Evolutionary conservation across 140 eudicot species (phyloP), one percentile per base, ranked within the genome.

Genomic region (Cichorium intybus): DNA sequence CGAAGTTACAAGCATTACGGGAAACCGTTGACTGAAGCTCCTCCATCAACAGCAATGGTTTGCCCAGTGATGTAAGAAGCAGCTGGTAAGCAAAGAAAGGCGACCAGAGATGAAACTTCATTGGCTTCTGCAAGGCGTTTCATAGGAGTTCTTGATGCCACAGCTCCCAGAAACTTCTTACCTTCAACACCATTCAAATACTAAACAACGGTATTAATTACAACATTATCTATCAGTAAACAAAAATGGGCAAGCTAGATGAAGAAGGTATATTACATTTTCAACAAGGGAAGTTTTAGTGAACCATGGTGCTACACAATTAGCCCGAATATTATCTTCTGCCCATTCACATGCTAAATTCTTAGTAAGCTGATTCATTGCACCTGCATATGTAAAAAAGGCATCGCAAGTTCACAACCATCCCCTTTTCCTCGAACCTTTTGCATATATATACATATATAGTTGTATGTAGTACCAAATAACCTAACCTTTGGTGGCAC

Each of bases 291-390:
- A 65, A 0, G 90, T 84, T 68, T 37, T 77, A 70, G 54, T 84
- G 59, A 69, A 60, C 79, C 84, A 77, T 8, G 91, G 91, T 9
- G 91, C 80, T 67, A 84, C 84, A 37, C 62, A 49, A 60, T 81
- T 84, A 23, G 73, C 75, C 35, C 87, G 74, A 11, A 84, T 84
- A 29, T 64, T 72, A 53, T 84, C 87, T 68, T 81, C 75, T 8
- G 87, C 91, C 91, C 91, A 84, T 76, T 84, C 91, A 45, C 91
- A 84, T 9, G 91, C 84, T 67, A 84, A 66, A 64, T 84, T 75
- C 67, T 72, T 77, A 0, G 87, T 72, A 27, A 84, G 84, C 50
- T 84, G 91, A 78, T 81, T 77, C 17, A 84, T 77, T 17, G 96
- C 92, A 60, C 84, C 92, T 87, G 79, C 7, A 33, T 37, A 24